Evolutionary conservation across 805 yeast species (phyloP), one percentile per base, ranked within the genome.

Genomic region (Grigorovia yakushimaensis): DNA sequence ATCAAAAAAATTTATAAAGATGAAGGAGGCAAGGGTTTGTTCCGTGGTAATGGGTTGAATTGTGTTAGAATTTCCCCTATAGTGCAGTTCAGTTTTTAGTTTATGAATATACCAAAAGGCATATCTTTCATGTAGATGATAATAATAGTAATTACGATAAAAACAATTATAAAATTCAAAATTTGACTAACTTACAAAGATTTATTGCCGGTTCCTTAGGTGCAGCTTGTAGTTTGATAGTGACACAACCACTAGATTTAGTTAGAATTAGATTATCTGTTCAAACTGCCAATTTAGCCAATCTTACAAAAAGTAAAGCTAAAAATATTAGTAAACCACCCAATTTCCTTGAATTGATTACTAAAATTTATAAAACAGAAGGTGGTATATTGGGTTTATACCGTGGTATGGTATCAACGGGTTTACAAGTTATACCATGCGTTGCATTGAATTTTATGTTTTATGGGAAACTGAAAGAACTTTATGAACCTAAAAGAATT

Each of bases 361-460:
- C 52, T 35, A 67, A 72, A 17, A 87, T 88, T 19, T 86, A 84
- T 65, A 57, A 55, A 15, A 74, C 73, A 15, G 98, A 91, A 66
- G 98, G 98, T 36, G 96, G 96, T 0, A 21, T 87, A 8, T 51
- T 60, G 2, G 95, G 88, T 0, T 69, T 91, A 15, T 91, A 86
- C 61, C 73, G 89, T 45, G 98, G 98, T 2, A 71, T 89, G 11
- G 70, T 82, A 51, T 96, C 98, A n/a, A 91, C 98, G 0, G 79
- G 89, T 1, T 67, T 86, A 48, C 97, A 98, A 1, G 96, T 93
- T 19, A 97, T 96, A 1, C 97, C 98, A 1, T 93, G 89, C 60
- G 96, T 88, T 30, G 96, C 96, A 4, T 76, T 91, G 45, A 91
- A 89, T 66, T 91, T 91, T 62, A 83, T 96, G 2, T 79, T 88